Base-by-base conservation (phyloP, 495 filamentous ascomycete genomes). In the Cercophora scortea region DNA sequence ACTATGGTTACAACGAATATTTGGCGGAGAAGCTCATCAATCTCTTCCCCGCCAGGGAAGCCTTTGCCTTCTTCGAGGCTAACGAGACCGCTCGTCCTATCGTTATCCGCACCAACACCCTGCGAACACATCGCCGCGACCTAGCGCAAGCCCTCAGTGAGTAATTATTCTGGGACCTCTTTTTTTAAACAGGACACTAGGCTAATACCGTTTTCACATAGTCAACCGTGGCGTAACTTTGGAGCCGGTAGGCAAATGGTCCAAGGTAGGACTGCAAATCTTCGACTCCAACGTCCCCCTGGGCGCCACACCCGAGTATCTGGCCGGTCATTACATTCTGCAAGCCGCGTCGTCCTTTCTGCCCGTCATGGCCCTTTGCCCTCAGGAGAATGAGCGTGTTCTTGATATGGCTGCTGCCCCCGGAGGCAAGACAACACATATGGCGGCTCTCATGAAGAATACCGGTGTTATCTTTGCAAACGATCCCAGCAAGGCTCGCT, bases 231-330 rank as follows among this genome's bases (percentile, higher is more conserved):
- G 93, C 53, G 93, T 97, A 42, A 91, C 90, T 15, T 79, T 98
- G 35, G 93, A 98, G 68, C 93, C 93, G 10, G 88, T 98, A 1
- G 93, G 93, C 39, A 98, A 98, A 65, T 98, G 93, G 93, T 93
- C 88, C 36, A 98, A 98, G 70, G 88, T 97, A 58, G 93, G 93
- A 41, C 78, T 98, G 9, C 93, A 98, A 66, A 80, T 98, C 32
- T 98, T 97, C 70, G 94, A 97, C 62, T 87, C 85, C 44, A 83
- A 84, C 10, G 94, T 97, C 0, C 93, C 93, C 2, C 80, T 96
- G n/a, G 94, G 92, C 74, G 94, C 94, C 18, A 98, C 94, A 0
- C 94, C 93, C 1, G 94, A 98, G 64, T 97, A 97, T 69, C 79
- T 98, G 9, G 90, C 94, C 2, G 93, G 93, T 18, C 89, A 97